Percentiles rank a stretch among this genome's conserved stretches.
phyloP scores from a whole-genome alignment of 225 moss, liverwort and hornwort genomes.

The Thuidium tamariscinum region DNA sequence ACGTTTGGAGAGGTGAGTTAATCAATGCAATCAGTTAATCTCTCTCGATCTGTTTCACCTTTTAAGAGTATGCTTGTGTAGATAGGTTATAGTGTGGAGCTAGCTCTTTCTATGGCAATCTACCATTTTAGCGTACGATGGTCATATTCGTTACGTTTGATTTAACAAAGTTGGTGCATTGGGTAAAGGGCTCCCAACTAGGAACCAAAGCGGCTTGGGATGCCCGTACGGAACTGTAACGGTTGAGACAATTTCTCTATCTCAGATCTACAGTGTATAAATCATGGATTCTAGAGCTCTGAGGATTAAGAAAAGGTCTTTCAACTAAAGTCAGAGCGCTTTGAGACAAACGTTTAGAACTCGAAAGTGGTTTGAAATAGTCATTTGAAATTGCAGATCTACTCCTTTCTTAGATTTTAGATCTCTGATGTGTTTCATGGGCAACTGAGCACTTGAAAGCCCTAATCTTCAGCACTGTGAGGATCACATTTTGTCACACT shows the following conservation, averaged over 20 bases:
- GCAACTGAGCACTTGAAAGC: neutral
- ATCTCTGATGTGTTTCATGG: neutral
- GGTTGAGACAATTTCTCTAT: neutral
- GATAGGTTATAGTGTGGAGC: neutral
- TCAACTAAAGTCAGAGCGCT: neutral
- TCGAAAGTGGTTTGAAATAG: neutral
- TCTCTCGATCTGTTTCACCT: neutral
- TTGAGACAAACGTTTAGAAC: neutral
- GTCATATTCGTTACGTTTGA: neutral
- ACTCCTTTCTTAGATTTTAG: neutral
- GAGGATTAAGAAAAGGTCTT: neutral
- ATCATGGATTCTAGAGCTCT: neutral
- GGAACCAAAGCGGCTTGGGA: neutral
- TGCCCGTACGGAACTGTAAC: neutral
- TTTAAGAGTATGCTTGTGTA: neutral
- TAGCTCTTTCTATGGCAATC: neutral
- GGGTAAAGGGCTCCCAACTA: neutral
- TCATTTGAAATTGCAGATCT: neutral
- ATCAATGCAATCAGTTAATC: neutral
- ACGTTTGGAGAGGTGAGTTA: slow-evolving; percentile 59
- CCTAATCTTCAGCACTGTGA: neutral
- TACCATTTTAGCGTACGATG: neutral
- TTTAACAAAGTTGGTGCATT: neutral
- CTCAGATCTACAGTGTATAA: neutral
- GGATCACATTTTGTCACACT: neutral